Percentiles rank a stretch among this genome's conserved stretches.
Evolutionary conservation across 768 basidiomycete genomes (phyloP).

Genomic region (Steccherinum ochraceum): DNA sequence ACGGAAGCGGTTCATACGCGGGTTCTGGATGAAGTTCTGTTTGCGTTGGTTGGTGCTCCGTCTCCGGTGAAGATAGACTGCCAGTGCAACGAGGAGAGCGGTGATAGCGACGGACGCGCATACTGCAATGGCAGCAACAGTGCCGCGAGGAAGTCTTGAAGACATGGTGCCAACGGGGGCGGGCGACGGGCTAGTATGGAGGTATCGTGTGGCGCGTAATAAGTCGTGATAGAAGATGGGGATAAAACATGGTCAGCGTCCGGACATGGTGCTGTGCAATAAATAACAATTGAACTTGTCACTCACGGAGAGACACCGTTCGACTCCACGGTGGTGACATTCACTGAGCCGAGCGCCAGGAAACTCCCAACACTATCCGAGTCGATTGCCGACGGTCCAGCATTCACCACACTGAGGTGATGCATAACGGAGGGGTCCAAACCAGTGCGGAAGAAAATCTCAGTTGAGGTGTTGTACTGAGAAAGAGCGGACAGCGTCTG

Average conservation of each 20-base stretch:
- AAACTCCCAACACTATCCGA: constrained; percentile 25
- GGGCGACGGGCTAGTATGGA: neutral
- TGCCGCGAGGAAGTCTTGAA: constrained; percentile 37
- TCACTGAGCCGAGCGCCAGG: constrained; percentile 47
- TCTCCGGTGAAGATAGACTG: constrained; percentile 41
- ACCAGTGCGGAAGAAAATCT: constrained; percentile 60
- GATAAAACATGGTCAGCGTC: neutral
- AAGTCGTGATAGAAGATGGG: neutral
- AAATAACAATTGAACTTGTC: neutral
- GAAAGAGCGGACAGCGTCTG: constrained; percentile 34
- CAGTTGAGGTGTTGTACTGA: constrained; percentile 39
- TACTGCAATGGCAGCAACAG: constrained; percentile 61
- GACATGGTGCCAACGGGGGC: constrained; percentile 15
- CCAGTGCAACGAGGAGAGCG: constrained; percentile 34
- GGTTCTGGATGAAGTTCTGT: constrained; percentile 21
- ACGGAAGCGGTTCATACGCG: constrained; percentile 13
- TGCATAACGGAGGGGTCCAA: constrained; percentile 48
- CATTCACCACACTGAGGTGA: constrained; percentile 49
- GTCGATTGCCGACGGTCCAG: constrained; percentile 26
- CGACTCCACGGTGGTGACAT: constrained; percentile 34
- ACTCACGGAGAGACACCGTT: constrained; percentile 28
- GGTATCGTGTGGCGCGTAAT: neutral
- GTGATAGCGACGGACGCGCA: constrained; percentile 49
- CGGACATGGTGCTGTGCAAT: neutral
- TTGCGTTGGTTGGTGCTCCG: constrained; percentile 25